Evolutionary conservation across 2,329 filamentous ascomycete genomes (phyloP).

Genomic region (Ceratocystis albifundus): DNA sequence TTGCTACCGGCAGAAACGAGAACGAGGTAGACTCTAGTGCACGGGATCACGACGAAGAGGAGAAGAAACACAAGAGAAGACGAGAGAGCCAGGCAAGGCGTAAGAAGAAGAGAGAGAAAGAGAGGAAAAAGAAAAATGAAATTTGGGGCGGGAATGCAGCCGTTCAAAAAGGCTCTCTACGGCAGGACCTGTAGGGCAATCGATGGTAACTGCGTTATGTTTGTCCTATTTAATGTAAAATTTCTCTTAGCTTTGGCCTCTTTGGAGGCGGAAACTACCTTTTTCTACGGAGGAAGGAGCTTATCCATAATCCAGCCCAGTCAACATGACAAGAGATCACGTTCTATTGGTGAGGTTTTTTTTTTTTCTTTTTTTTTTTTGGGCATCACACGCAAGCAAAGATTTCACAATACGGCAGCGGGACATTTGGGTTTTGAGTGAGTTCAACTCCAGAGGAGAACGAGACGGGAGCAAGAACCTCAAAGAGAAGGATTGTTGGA

Average conservation of each 20-base stretch:
- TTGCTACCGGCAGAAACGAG: too few species aligned
- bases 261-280: background rate
- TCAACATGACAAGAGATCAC: background rate
- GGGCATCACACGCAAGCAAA: background rate
- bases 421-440: too few species aligned
- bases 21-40: too few species aligned
- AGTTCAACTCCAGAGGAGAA: too few species aligned
- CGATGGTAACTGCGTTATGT: background rate
- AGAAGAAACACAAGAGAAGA: background rate
- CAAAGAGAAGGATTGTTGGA: too few species aligned
- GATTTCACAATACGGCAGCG: background rate
- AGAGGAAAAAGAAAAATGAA: background rate
- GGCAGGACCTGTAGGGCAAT: background rate
- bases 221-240: background rate
- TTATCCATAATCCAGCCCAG: background rate
- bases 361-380: background rate
- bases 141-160: background rate
- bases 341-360: too few species aligned
- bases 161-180: background rate
- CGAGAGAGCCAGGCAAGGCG: constrained; percentile 10
- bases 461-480: background rate
- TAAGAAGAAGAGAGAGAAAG: background rate
- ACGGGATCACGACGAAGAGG: too few species aligned
- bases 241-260: background rate
- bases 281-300: background rate